A percentile compares a stretch with the other conserved stretches of the same genome.
Evolutionary conservation across 768 basidiomycete genomes (phyloP).

Genomic region (Tulasnella sp.): DNA sequence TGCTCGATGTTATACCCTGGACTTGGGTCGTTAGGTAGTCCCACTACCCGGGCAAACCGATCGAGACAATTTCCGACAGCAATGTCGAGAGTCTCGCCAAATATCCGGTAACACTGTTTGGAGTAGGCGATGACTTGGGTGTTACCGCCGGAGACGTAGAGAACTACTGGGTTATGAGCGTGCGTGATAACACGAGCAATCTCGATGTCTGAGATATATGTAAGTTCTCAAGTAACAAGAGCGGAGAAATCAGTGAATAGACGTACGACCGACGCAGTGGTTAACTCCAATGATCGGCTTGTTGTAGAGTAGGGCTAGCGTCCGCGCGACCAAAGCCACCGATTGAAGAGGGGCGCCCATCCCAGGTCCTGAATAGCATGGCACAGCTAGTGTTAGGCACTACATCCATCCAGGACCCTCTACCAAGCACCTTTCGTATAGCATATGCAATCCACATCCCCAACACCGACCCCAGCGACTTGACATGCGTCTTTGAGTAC

Average conservation of each 20-base stretch:
- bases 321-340: conserved; percentile 90
- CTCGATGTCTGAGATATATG: conserved; percentile 77
- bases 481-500: conserved; percentile 78
- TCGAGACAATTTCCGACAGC: conserved; percentile 99
- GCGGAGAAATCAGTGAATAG: conserved; percentile 12
- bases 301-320: conserved; percentile 79
- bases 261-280: conserved; percentile 96
- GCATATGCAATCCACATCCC: conserved; percentile 91
- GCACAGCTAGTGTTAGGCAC: background rate
- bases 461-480: conserved; percentile 68
- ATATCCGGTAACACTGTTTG: conserved; percentile 94
- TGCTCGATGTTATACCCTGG: conserved; percentile 98
- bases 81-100: conserved; percentile 98
- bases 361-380: conserved; percentile 78
- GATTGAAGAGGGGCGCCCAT: conserved; percentile 98
- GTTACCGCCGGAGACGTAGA: conserved; percentile 98
- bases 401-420: background rate
- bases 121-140: conserved; percentile 99
- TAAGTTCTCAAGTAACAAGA: background rate
- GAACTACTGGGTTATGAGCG: conserved; percentile 91
- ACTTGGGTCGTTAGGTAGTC: conserved; percentile 91
- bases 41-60: conserved; percentile 93
- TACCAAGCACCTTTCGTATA: conserved; percentile 86
- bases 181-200: conserved; percentile 96
- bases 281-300: conserved; percentile 98